Conservation (phyloP, 257 asterid genomes). For the Solanum chmielewskii region DNA sequence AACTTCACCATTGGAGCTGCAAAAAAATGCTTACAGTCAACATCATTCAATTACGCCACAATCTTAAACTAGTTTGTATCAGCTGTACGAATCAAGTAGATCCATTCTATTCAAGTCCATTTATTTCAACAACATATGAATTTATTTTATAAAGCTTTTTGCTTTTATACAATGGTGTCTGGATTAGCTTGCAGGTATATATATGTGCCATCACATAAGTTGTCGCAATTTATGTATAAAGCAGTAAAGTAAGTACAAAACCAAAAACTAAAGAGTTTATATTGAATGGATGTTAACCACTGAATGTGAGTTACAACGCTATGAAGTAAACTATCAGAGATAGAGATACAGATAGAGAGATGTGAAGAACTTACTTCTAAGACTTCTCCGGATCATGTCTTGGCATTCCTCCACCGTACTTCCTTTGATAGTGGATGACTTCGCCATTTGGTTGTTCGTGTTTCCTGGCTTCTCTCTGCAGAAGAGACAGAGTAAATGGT, state of each 20-base stretch:
- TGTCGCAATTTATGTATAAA: not conserved
- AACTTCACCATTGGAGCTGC: constrained; percentile 77
- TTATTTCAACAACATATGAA: not conserved
- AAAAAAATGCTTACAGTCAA: not conserved
- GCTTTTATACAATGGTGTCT: not conserved
- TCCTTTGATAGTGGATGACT: not conserved
- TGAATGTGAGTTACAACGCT: not conserved
- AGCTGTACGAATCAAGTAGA: not conserved
- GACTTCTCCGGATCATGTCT: constrained; percentile 50
- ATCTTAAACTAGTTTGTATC: not conserved
- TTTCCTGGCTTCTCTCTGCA: not conserved
- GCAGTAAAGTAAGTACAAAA: not conserved
- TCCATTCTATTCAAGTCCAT: not conserved
- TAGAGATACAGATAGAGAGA: not conserved
- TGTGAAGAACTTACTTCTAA: constrained; percentile 31
- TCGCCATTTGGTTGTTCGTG: not conserved
- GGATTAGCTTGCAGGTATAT: not conserved
- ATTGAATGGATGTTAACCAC: not conserved
- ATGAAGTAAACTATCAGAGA: not conserved
- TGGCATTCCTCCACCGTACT: constrained; percentile 14
- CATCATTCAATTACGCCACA: not conserved
- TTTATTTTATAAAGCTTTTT: not conserved
- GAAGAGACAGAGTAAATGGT: not conserved
- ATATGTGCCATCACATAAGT: not conserved
- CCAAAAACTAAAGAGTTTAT: not conserved